phyloP scores from a whole-genome alignment of 1,284 basidiomycete genomes.

The Ustilago hordei region DNA sequence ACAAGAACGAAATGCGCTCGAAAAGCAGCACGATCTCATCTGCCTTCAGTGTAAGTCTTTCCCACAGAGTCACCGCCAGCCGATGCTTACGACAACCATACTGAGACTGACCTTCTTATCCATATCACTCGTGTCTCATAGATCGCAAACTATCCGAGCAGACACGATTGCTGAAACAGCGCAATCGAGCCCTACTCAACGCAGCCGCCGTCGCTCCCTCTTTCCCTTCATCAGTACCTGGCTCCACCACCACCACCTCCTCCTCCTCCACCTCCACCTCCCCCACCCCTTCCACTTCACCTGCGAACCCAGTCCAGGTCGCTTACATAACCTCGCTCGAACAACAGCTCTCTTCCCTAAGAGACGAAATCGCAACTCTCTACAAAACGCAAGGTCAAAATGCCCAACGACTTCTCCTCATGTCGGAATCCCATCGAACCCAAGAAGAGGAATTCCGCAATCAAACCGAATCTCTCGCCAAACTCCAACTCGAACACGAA shows the following conservation, averaged over 20 bases:
- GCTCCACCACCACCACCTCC: conserved; percentile 6
- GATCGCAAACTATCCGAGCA: conserved; percentile 54
- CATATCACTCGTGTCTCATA: conserved; percentile 1
- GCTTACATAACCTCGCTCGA: conserved; percentile 92
- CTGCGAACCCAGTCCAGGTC: conserved; percentile 79
- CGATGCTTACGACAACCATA: not conserved
- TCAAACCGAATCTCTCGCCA: conserved; percentile 81
- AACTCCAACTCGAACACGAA: conserved; percentile 79
- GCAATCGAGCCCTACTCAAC: conserved; percentile 50
- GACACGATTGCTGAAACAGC: conserved; percentile 45
- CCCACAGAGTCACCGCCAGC: no score
- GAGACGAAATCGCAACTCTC: conserved; percentile 88
- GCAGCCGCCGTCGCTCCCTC: conserved; percentile 36
- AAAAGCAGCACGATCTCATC: conserved; percentile 56
- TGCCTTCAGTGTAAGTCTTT: conserved; percentile 48
- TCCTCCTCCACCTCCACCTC: conserved; percentile 10
- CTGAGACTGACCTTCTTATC: no score
- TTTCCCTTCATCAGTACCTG: conserved; percentile 8
- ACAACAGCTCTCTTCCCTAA: conserved; percentile 87
- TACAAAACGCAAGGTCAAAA: conserved; percentile 98
- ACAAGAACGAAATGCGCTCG: conserved; percentile 54
- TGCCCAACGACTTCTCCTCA: conserved; percentile 86
- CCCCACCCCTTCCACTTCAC: conserved; percentile 6
- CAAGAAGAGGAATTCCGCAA: conserved; percentile 84
- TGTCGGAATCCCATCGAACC: conserved; percentile 93